Conservation (phyloP, 176 grass and related monocot species). For the Carex kokanica region DNA sequence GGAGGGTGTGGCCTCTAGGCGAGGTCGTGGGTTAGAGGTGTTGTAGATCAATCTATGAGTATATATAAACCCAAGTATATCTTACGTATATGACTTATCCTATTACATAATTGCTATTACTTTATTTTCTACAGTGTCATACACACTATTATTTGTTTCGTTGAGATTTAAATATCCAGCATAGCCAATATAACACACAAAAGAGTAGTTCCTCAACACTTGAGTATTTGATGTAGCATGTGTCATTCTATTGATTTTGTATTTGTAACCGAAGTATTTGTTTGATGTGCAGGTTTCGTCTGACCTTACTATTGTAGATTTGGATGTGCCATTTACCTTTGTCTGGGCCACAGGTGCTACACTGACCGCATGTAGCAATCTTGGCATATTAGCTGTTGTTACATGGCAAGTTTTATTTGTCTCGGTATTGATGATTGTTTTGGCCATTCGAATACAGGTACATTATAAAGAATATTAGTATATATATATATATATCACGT, state of each 20-base stretch:
- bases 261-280: background rate
- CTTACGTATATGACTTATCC: too few relatives aligned
- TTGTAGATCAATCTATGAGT: too few relatives aligned
- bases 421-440: conserved; percentile 51
- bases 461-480: background rate
- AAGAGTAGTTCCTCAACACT: background rate
- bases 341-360: conserved; percentile 44
- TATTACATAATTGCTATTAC: too few relatives aligned
- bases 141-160: background rate
- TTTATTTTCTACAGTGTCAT: too few relatives aligned
- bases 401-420: conserved; percentile 94
- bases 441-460: conserved; percentile 74
- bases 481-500: too few relatives aligned
- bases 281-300: conserved; percentile 62
- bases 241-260: background rate
- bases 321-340: conserved; percentile 78
- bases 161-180: background rate
- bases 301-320: conserved; percentile 81
- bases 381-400: conserved; percentile 78
- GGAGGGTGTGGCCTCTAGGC: too few relatives aligned
- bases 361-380: conserved; percentile 64
- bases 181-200: background rate
- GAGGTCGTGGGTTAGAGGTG: too few relatives aligned
- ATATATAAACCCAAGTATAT: too few relatives aligned
- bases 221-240: background rate